Conservation (phyloP, 1,284 basidiomycete species). For the Salmacisia buchloeana region DNA sequence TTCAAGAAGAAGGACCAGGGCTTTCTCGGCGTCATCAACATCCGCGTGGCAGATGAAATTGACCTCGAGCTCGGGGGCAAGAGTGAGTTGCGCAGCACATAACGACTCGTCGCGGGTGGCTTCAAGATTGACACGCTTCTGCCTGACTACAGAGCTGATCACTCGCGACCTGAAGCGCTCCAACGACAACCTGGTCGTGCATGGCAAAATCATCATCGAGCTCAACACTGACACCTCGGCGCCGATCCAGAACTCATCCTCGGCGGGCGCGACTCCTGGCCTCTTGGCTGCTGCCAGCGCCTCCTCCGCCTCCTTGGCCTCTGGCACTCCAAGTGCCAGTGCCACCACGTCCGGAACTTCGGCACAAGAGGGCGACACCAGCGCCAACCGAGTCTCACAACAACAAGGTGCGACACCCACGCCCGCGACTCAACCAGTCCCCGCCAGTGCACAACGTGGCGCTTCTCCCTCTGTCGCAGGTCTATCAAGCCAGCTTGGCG, state of each 20-base stretch:
- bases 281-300: slow-evolving; percentile 25
- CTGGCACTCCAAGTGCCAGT: slow-evolving; percentile 12
- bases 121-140: slow-evolving; percentile 53
- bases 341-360: not conserved
- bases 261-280: slow-evolving; percentile 26
- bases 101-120: not conserved
- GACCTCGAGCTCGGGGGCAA: slow-evolving; percentile 83
- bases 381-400: not conserved
- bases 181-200: slow-evolving; percentile 49
- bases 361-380: not conserved
- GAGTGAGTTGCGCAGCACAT: slow-evolving; percentile 58
- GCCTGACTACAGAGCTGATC: slow-evolving; percentile 26
- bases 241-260: slow-evolving; percentile 39
- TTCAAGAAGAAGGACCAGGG: slow-evolving; percentile 93
- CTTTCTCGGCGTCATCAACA: slow-evolving; percentile 87
- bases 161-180: slow-evolving; percentile 50
- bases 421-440: not conserved
- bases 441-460: not conserved
- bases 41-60: slow-evolving; percentile 79
- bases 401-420: not conserved
- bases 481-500: not conserved
- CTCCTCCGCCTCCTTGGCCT: slow-evolving; percentile 37
- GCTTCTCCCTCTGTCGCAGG: not conserved
- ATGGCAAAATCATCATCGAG: slow-evolving; percentile 50
- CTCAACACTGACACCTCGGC: slow-evolving; percentile 49